Percentiles rank a stretch among this genome's conserved stretches.
phyloP scores from a whole-genome alignment of 108 stramenopile species.

The Cylindrotheca closterium region DNA sequence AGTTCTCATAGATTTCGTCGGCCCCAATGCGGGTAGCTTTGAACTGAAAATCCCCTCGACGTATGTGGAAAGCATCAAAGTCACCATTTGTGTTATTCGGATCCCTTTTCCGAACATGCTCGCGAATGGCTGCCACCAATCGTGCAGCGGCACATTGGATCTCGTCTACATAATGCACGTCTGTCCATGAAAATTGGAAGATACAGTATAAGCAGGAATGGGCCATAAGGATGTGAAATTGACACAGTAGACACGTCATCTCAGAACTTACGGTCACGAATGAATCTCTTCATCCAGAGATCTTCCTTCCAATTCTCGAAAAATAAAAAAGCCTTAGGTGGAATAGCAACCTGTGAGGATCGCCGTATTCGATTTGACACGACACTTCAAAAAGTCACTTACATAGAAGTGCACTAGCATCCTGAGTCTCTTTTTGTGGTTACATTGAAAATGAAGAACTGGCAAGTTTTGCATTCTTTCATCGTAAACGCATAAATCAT shows the following conservation, averaged over 20 bases:
- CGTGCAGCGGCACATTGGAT: conserved; percentile 92
- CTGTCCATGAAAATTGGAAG: neutral
- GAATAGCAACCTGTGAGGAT: no score
- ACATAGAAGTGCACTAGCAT: conserved; percentile 89
- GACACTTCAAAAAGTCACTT: no score
- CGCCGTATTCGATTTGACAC: no score
- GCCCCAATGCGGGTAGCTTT: conserved; percentile 64
- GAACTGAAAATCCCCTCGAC: conserved; percentile 83
- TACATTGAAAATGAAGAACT: conserved; percentile 77
- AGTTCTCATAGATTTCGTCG: conserved; percentile 50
- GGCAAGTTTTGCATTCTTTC: conserved; percentile 58
- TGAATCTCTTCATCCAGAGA: conserved; percentile 72
- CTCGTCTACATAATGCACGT: conserved; percentile 68
- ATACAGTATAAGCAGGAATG: no score
- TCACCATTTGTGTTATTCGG: conserved; percentile 12
- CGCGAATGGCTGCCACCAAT: conserved; percentile 71
- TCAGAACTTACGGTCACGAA: conserved; percentile 58
- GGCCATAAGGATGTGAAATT: no score
- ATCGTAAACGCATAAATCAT: conserved; percentile 71
- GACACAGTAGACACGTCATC: no score
- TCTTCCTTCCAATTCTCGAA: conserved; percentile 88
- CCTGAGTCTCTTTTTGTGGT: conserved; percentile 40
- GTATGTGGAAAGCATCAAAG: conserved; percentile 82
- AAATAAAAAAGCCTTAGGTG: conserved; percentile 60
- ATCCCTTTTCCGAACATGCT: conserved; percentile 13